Conservation (phyloP, 2,329 filamentous ascomycete genomes). For the Neoscytalidium dimidiatum region DNA sequence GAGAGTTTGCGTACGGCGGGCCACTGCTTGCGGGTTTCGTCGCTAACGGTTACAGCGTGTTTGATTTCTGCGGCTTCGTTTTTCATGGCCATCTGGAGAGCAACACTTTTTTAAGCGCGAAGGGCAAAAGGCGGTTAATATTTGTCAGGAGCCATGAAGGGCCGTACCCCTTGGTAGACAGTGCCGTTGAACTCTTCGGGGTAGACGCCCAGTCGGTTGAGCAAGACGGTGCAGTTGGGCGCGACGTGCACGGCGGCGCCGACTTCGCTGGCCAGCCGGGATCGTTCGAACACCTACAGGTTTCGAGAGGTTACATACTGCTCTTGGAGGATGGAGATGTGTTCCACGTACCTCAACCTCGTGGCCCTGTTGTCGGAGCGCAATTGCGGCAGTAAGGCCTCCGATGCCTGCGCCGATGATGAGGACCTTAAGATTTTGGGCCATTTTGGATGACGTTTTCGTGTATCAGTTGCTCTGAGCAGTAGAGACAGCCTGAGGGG, state of each 20-base stretch:
- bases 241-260: constrained; percentile 64
- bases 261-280: constrained; percentile 56
- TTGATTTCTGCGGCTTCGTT: no score
- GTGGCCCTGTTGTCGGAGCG: constrained; percentile 55
- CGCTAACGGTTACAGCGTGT: no score
- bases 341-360: constrained; percentile 39
- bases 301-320: no score
- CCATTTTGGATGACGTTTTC: no score
- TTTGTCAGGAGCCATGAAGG: not conserved
- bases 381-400: constrained; percentile 55
- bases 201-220: constrained; percentile 49
- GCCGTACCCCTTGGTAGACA: not conserved
- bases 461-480: no score
- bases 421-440: constrained; percentile 29
- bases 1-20: no score
- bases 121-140: not conserved
- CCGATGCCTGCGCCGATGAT: constrained; percentile 54
- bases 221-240: constrained; percentile 61
- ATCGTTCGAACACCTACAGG: constrained; percentile 56
- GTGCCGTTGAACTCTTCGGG: constrained; percentile 42
- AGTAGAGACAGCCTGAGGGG: no score
- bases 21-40: no score
- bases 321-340: no score
- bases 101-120: no score
- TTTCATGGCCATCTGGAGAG: no score